Percentiles rank a stretch among this genome's conserved stretches.
These are phyloP conservation scores for Cyclotella sp. DNA, from an alignment of 108 stramenopile species.

Conservation along the genomic window DNA sequence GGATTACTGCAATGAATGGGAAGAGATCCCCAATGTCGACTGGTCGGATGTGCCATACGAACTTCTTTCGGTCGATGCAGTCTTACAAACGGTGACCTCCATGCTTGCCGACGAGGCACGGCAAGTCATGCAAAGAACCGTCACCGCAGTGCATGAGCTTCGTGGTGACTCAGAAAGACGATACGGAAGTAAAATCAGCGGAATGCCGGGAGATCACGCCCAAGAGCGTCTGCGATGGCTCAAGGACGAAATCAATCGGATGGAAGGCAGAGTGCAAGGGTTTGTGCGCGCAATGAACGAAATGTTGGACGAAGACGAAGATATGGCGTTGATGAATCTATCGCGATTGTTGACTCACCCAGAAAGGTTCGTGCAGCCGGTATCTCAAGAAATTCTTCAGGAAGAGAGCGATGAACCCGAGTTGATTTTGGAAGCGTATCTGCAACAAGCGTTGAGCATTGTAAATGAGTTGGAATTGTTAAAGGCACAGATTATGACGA, in stretches of 20 bases:
- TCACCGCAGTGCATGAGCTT: constrained; percentile 55
- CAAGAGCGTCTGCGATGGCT: constrained; percentile 72
- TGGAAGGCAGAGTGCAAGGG: constrained; percentile 78
- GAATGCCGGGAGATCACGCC: constrained; percentile 56
- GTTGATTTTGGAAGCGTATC: constrained; percentile 81
- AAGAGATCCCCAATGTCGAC: constrained; percentile 66
- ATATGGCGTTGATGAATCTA: constrained; percentile 90
- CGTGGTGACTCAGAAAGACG: constrained; percentile 22
- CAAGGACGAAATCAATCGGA: constrained; percentile 76
- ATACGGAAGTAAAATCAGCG: neutral
- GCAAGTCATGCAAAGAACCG: constrained; percentile 51
- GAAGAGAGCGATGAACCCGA: constrained; percentile 93
- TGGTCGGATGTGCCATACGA: constrained; percentile 79
- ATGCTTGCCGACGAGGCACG: constrained; percentile 72
- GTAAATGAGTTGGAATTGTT: constrained; percentile 75
- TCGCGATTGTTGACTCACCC: constrained; percentile 82
- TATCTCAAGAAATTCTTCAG: constrained; percentile 69
- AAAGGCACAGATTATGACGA: constrained; percentile 76
- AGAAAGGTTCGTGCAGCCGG: constrained; percentile 86
- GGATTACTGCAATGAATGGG: constrained; percentile 22
- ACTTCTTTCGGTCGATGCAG: constrained; percentile 77
- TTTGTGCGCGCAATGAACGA: constrained; percentile 80
- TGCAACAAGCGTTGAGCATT: constrained; percentile 74
- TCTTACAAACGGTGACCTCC: constrained; percentile 63
- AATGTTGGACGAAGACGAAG: constrained; percentile 87